Evolutionary conservation across 768 basidiomycete species (phyloP), one percentile per base, ranked within the genome.

Genomic region (Mycena polygramma): DNA sequence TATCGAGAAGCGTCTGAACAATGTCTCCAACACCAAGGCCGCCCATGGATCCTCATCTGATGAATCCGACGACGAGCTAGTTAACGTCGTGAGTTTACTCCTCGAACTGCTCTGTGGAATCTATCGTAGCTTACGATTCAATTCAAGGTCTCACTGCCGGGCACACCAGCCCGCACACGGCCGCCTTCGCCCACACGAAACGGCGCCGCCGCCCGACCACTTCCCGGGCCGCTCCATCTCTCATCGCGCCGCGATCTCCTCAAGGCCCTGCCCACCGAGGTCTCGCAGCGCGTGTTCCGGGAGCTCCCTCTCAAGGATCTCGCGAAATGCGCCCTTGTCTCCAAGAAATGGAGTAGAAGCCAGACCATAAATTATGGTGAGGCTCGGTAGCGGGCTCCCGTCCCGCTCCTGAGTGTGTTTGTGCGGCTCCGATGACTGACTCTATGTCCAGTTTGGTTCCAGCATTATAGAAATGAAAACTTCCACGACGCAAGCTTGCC

Each of bases 361-460:
- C 94, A 96, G 82, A 94, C 95, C 0, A 79, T 97, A 69, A 98
- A 98, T 80, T 97, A 97, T 77, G 91, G 96, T 94, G 69, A 64
- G 85, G 77, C 45, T 1, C 30, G 7, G 13, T 43, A 11, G 10
- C 13, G 17, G 45, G 7, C 15, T 73, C 36, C 22, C 20, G 20
- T 45, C 45, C 10, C 46, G 48, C 30, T 72, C 57, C 45, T 2
- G 22, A 30, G 30, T 30, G 30, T 30, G 30, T 30, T 53, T 39
- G 10, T 41, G 19, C n/a, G 41, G 46, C 37, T 35, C 37, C 52
- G 22, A 41, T 41, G 41, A 15, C 70, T n/a, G 53, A 20, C 30
- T 59, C 17, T 41, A 53, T 17, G 24, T 43, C 43, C 75, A 98
- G 96, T 97, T 13, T 98, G 96, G 96, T 98, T 97, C 83, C 93